Evolutionary conservation across 225 moss, liverwort and hornwort species (phyloP).

Genomic region (Marchantia paleacea): DNA sequence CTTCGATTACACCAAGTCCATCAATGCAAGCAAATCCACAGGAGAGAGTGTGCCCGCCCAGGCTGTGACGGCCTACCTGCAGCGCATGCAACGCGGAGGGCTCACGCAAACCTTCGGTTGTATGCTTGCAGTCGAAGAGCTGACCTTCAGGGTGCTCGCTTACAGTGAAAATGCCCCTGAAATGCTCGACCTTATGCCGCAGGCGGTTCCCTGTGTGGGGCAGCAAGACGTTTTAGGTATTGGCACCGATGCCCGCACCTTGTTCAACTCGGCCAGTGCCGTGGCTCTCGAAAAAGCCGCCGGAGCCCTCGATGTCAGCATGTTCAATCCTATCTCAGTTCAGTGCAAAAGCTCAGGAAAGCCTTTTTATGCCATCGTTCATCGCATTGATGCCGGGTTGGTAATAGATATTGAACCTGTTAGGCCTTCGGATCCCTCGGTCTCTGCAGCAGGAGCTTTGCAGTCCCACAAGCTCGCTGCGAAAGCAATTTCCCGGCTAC

Average conservation of each 20-base stretch:
- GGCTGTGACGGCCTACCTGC: constrained; percentile 53
- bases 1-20: constrained; percentile 47
- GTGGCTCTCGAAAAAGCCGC: constrained; percentile 45
- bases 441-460: constrained; percentile 41
- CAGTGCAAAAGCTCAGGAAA: constrained; percentile 50
- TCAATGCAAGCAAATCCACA: constrained; percentile 46
- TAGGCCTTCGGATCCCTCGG: constrained; percentile 27
- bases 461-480: constrained; percentile 50
- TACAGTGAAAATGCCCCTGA: constrained; percentile 56
- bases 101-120: constrained; percentile 53
- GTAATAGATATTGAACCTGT: constrained; percentile 55
- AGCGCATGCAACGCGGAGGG: constrained; percentile 54
- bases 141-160: constrained; percentile 40
- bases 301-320: constrained; percentile 46
- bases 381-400: constrained; percentile 50
- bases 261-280: constrained; percentile 39
- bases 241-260: constrained; percentile 48
- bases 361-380: constrained; percentile 49
- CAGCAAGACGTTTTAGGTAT: constrained; percentile 45
- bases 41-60: constrained; percentile 45
- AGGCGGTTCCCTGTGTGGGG: constrained; percentile 42
- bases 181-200: constrained; percentile 52
- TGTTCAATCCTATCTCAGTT: constrained; percentile 55
- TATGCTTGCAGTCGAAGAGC: constrained; percentile 51
- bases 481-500: constrained; percentile 47